phyloP scores from a whole-genome alignment of 495 filamentous ascomycete species.

The Neurospora sublineolata region DNA sequence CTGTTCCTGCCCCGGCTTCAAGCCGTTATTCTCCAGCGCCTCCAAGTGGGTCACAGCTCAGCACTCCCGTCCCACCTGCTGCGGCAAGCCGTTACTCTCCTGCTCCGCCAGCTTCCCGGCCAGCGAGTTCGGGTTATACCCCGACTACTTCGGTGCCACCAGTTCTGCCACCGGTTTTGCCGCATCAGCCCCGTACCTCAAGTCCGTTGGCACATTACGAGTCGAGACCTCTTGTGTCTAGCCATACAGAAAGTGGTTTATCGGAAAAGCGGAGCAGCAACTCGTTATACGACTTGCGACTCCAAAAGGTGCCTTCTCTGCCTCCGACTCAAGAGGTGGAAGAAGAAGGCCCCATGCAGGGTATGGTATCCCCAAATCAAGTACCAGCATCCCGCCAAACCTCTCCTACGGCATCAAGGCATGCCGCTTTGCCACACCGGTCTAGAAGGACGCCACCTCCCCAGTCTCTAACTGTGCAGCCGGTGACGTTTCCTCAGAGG shows the following conservation, averaged over 20 bases:
- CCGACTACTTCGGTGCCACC: conserved; percentile 29
- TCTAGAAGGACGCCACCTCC: conserved; percentile 35
- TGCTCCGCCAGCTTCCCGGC: conserved; percentile 31
- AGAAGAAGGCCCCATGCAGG: conserved; percentile 24
- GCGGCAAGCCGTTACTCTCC: conserved; percentile 42
- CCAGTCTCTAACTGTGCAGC: conserved; percentile 20
- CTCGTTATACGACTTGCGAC: conserved; percentile 34
- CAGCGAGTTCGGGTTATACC: conserved; percentile 29
- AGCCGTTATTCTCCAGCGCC: conserved; percentile 54
- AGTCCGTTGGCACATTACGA: conserved; percentile 68
- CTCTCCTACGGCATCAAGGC: conserved; percentile 22
- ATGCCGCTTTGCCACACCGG: conserved; percentile 17
- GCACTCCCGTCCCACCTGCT: conserved; percentile 26
- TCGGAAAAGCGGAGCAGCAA: conserved; percentile 34
- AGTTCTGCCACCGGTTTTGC: conserved; percentile 46
- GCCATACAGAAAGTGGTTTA: conserved; percentile 22
- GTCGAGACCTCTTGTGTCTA: conserved; percentile 19
- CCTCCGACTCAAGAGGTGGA: conserved; percentile 44
- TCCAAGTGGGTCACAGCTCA: conserved; percentile 26
- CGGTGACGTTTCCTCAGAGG: conserved; percentile 40
- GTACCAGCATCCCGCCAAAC: conserved; percentile 5
- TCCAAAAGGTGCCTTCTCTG: conserved; percentile 35
- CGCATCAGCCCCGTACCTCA: conserved; percentile 74
- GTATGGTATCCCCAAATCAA: conserved; percentile 12
- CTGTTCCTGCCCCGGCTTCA: conserved; percentile 28